Evolutionary conservation across 192 early-diverging fungal genomes (phyloP).

Genomic region (Coemansia sp.): DNA sequence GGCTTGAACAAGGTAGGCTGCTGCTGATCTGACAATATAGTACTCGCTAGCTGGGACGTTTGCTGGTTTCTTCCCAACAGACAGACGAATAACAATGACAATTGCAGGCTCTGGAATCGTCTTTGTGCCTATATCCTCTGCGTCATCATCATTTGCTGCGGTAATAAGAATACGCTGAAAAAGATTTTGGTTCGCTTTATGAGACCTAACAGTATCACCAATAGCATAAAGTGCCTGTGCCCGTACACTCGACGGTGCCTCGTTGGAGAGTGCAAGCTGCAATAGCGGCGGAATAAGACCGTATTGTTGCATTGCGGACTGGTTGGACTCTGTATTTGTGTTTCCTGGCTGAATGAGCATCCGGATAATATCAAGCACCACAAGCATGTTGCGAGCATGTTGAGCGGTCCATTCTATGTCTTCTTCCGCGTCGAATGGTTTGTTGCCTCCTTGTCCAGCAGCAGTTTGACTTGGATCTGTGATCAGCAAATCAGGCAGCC

Average conservation of each 20-base stretch:
- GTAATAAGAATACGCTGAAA: conserved; percentile 74
- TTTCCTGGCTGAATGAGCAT: conserved; percentile 88
- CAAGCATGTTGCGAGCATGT: conserved; percentile 83
- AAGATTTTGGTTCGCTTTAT: conserved; percentile 74
- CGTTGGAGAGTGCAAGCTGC: conserved; percentile 72
- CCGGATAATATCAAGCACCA: conserved; percentile 84
- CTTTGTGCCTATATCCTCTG: conserved; percentile 25
- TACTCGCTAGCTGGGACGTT: conserved; percentile 55
- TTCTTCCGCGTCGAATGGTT: conserved; percentile 40
- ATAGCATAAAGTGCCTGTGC: conserved; percentile 84
- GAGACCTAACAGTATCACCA: conserved; percentile 77
- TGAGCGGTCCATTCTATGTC: conserved; percentile 76
- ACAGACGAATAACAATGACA: conserved; percentile 76
- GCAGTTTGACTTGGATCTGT: conserved; percentile 55
- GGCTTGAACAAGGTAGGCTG: conserved; percentile 78
- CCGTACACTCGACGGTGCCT: conserved; percentile 75
- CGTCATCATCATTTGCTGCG: conserved; percentile 46
- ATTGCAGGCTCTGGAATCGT: conserved; percentile 74
- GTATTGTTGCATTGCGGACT: conserved; percentile 84
- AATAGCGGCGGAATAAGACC: conserved; percentile 79
- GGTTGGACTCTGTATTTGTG: conserved; percentile 84
- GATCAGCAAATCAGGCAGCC: conserved; percentile 77
- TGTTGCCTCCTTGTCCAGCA: conserved; percentile 37
- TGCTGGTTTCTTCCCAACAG: conserved; percentile 62
- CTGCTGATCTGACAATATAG: conserved; percentile 77